These are phyloP conservation scores for Cladophialophora psammophila DNA, from an alignment of 2,329 filamentous ascomycete genomes.

Conservation along the genomic window DNA sequence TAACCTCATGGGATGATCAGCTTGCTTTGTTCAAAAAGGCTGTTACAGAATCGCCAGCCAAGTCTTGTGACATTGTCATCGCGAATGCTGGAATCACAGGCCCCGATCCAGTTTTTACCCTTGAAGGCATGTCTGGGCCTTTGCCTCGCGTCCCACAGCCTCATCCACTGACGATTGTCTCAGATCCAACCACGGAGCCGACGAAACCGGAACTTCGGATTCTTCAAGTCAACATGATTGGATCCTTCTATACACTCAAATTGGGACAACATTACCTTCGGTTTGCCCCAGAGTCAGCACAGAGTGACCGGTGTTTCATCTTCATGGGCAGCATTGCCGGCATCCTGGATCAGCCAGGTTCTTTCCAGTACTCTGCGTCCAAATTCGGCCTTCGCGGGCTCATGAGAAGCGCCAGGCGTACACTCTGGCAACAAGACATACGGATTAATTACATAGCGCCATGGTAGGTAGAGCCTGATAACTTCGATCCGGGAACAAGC, in stretches of 20 bases:
- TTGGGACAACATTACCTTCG: slow-evolving; percentile 45
- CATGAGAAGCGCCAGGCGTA: slow-evolving; percentile 47
- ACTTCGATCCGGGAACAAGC: background rate
- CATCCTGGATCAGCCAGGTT: slow-evolving; percentile 45
- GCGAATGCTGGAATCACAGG: slow-evolving; percentile 70
- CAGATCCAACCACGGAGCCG: slow-evolving; percentile 22
- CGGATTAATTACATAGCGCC: slow-evolving; percentile 49
- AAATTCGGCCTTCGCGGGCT: slow-evolving; percentile 50
- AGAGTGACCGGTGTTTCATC: slow-evolving; percentile 41
- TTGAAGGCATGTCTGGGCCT: slow-evolving; percentile 31
- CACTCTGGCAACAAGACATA: slow-evolving; percentile 47
- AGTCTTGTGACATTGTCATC: slow-evolving; percentile 67
- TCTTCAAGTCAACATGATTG: slow-evolving; percentile 39
- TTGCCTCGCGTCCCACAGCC: slow-evolving; percentile 47
- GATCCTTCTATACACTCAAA: slow-evolving; percentile 32
- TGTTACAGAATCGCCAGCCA: slow-evolving; percentile 59
- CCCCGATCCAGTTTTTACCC: slow-evolving; percentile 41
- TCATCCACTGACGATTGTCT: slow-evolving; percentile 19
- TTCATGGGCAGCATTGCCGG: slow-evolving; percentile 46
- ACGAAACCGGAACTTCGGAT: slow-evolving; percentile 46
- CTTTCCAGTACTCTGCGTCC: slow-evolving; percentile 46
- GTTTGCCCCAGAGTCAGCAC: slow-evolving; percentile 30
- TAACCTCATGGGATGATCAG: slow-evolving; percentile 70
- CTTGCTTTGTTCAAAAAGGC: slow-evolving; percentile 68
- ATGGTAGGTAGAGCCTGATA: slow-evolving; percentile 37